Evolutionary conservation across 169 alveolate species (phyloP).

Genomic region (Cryptosporidium sp.): DNA sequence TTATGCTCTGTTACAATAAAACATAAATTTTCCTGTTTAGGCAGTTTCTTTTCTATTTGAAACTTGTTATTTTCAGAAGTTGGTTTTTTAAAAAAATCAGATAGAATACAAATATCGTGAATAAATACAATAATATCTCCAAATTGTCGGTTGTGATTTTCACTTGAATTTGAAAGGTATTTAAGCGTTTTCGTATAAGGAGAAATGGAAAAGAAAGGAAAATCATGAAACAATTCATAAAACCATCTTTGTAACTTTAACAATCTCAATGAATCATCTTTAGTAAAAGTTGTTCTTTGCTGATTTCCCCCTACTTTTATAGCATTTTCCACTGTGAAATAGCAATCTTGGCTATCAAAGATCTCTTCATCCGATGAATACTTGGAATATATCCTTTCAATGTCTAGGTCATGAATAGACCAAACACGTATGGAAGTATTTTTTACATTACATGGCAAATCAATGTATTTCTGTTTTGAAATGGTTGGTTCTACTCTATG

Average conservation of each 20-base stretch:
- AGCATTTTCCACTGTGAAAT: slow-evolving; percentile 66
- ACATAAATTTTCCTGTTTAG: slow-evolving; percentile 19
- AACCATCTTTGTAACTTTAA: slow-evolving; percentile 62
- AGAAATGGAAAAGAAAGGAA: slow-evolving; percentile 56
- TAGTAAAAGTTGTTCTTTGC: slow-evolving; percentile 65
- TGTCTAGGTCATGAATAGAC: slow-evolving; percentile 42
- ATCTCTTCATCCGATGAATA: slow-evolving; percentile 52
- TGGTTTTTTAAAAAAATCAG: slow-evolving; percentile 38
- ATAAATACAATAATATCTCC: slow-evolving; percentile 67
- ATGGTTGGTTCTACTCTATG: slow-evolving; percentile 68
- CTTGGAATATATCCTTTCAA: slow-evolving; percentile 22
- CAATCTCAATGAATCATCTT: slow-evolving; percentile 55
- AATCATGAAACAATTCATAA: slow-evolving; percentile 70
- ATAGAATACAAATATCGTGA: slow-evolving; percentile 39
- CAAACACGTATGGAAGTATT: slow-evolving; percentile 59
- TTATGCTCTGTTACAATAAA: slow-evolving; percentile 56
- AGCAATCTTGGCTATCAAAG: slow-evolving; percentile 26
- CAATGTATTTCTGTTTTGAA: slow-evolving; percentile 64
- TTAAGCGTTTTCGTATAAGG: slow-evolving; percentile 59
- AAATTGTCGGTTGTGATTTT: neutral
- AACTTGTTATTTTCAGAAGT: neutral
- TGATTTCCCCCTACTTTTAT: slow-evolving; percentile 43
- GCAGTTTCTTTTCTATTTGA: slow-evolving; percentile 1
- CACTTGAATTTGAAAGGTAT: slow-evolving; percentile 11
- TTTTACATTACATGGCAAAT: slow-evolving; percentile 46